Evolutionary conservation across 2,329 filamentous ascomycete species (phyloP), one percentile per base, ranked within the genome.

Genomic region (Chrysoporthe austroafricana): DNA sequence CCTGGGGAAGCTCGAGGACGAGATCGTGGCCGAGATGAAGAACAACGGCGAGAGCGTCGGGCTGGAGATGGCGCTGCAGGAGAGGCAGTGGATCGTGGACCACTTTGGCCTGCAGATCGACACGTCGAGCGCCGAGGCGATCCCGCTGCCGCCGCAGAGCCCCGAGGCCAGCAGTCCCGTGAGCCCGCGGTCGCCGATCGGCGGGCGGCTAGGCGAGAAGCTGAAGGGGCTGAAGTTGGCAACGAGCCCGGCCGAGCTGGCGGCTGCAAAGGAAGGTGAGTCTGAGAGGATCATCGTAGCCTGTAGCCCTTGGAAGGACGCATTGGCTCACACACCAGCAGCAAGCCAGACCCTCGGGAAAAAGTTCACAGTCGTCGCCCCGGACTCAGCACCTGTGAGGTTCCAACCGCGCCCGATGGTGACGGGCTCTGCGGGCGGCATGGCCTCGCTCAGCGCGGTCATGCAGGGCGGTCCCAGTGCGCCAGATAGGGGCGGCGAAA

Each of bases 51-150:
- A 97, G 79, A 91, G 94, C 26, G 87, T 97, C 21, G 94, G 91
- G 1, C 80, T 96, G 66, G 88, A 93, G 75, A 97, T 97, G 90
- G 93, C 91, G 0, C 77, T 92, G 60, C 88, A 93, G 67, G 94
- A 97, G 78, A 92, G 90, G 76, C 86, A 91, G 72, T 97, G 93
- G 93, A 94, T 97, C 63, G 87, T 93, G 74, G 83, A 89, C 59
- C 92, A 94, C 73, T 97, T 97, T 77, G 91, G 90, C 6, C 81
- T 92, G 58, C 54, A 77, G 79, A 64, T 82, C 78, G 70, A 81
- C 78, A 64, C 77, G 60, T 71, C 74, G 67, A 71, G 70, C 60
- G 70, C 69, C 32, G 67, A 71, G 42, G 71, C 71, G 50, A 70
- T 70, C 60, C 71, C 63, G 50, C 56, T 62, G 52, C 39, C 57